Evolutionary conservation across 1,139 yeast genomes (phyloP).

Genomic region (Zhuliangozyma parablackwelliae): DNA sequence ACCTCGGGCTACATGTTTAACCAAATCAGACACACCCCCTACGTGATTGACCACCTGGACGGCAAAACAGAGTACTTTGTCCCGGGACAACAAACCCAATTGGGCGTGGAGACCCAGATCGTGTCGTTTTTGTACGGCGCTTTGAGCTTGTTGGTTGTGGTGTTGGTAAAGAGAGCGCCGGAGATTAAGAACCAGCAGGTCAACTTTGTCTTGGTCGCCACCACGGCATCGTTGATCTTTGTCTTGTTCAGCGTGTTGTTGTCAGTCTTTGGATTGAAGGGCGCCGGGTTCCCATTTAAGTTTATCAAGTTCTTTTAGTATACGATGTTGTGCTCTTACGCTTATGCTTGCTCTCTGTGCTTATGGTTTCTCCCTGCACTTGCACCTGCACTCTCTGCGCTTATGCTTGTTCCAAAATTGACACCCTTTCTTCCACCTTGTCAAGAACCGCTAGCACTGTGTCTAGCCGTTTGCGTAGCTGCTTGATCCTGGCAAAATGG

Average conservation of each 20-base stretch:
- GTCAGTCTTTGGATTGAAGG: constrained; percentile 53
- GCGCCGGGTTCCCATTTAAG: constrained; percentile 57
- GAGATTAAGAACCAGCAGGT: constrained; percentile 37
- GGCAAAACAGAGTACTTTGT: constrained; percentile 61
- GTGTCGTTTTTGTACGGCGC: constrained; percentile 60
- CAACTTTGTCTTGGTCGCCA: constrained; percentile 39
- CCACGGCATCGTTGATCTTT: constrained; percentile 38
- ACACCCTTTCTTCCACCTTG: constrained; percentile 32
- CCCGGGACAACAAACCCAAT: constrained; percentile 68
- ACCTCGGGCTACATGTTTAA: constrained; percentile 93
- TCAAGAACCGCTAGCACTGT: constrained; percentile 26
- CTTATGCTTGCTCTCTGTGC: not conserved
- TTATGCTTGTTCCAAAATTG: not conserved
- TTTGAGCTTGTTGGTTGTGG: constrained; percentile 46
- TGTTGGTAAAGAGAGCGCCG: constrained; percentile 48
- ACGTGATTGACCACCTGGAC: constrained; percentile 51
- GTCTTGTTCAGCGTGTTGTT: constrained; percentile 52
- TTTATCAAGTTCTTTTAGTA: constrained; percentile 27
- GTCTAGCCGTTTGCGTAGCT: constrained; percentile 30
- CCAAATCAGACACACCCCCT: constrained; percentile 74
- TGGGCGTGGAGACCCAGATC: constrained; percentile 80
- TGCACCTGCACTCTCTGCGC: too few species aligned
- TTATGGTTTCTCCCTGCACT: too few species aligned
- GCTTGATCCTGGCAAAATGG: constrained; percentile 28
- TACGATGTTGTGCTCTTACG: not conserved